Percentiles rank a stretch among this genome's conserved stretches.
phyloP scores from a whole-genome alignment of 257 asterid species.

The Plantago ovata region DNA sequence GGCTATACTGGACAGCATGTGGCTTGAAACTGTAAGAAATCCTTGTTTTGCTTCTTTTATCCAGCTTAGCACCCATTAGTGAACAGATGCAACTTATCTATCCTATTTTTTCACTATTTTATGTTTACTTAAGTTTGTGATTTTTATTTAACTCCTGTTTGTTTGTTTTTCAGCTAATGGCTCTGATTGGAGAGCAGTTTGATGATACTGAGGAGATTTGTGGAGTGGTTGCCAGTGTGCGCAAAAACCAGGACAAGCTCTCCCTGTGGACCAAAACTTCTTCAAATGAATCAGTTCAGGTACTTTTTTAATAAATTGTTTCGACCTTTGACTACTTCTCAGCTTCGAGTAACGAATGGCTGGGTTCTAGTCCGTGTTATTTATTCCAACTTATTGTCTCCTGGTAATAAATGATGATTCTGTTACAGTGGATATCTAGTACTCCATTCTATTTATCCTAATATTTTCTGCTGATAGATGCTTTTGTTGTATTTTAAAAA shows the following conservation, averaged over 20 bases:
- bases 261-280: slow-evolving; percentile 92
- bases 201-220: slow-evolving; percentile 64
- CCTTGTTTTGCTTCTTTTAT: background rate
- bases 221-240: slow-evolving; percentile 70
- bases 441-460: too few relatives aligned
- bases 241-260: slow-evolving; percentile 76
- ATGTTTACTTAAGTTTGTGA: background rate
- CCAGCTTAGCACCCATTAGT: slow-evolving; percentile 10
- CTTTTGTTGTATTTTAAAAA: too few relatives aligned
- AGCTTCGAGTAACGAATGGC: background rate
- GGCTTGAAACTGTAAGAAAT: slow-evolving; percentile 84
- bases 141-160: slow-evolving; percentile 10
- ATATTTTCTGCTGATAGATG: too few relatives aligned
- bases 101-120: background rate
- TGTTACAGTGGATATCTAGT: too few relatives aligned
- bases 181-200: slow-evolving; percentile 63
- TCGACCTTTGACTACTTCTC: background rate
- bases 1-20: slow-evolving; percentile 60
- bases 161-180: slow-evolving; percentile 44
- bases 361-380: background rate
- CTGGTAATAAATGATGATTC: too few relatives aligned
- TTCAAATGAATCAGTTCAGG: slow-evolving; percentile 93
- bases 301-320: slow-evolving; percentile 14
- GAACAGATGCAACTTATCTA: background rate
- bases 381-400: too few relatives aligned